Conservation (phyloP, 495 filamentous ascomycete species). For the Aspergillus coremiiformis region DNA sequence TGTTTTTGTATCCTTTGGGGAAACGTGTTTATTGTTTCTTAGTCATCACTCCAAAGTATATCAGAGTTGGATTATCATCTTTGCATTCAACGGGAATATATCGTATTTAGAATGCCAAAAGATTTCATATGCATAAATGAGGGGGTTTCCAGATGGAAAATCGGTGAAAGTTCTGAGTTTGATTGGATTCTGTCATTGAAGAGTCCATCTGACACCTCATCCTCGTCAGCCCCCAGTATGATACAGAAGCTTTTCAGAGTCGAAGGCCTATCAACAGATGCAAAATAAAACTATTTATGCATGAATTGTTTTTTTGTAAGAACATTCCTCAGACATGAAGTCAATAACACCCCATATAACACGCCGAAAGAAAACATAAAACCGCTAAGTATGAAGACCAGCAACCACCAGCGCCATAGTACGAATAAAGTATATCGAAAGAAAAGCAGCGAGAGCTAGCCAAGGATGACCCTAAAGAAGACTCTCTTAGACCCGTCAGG, state of each 20-base stretch:
- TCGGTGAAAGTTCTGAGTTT: not conserved
- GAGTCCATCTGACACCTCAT: not conserved
- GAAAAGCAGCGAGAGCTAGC: constrained; percentile 15
- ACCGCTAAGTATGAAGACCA: constrained; percentile 28
- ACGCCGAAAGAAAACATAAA: constrained; percentile 19
- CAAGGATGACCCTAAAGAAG: not conserved
- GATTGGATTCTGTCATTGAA: not conserved
- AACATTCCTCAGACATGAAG: constrained; percentile 11
- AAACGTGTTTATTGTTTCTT: no score
- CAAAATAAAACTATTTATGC: constrained; percentile 20
- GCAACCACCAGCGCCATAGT: constrained; percentile 38
- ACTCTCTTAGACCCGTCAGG: not conserved
- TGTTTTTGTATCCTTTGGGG: no score
- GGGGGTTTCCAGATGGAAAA: not conserved
- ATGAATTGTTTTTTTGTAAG: constrained; percentile 9
- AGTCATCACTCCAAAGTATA: no score
- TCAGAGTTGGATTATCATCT: no score
- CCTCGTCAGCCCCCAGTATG: not conserved
- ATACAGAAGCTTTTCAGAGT: not conserved
- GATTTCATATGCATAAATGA: not conserved
- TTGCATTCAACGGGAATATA: no score
- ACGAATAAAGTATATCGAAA: constrained; percentile 14
- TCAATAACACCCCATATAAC: constrained; percentile 20
- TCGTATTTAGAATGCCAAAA: no score
- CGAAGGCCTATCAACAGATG: not conserved